Base-by-base conservation (phyloP, 2,329 filamentous ascomycete genomes). In the Pyricularia sp. region DNA sequence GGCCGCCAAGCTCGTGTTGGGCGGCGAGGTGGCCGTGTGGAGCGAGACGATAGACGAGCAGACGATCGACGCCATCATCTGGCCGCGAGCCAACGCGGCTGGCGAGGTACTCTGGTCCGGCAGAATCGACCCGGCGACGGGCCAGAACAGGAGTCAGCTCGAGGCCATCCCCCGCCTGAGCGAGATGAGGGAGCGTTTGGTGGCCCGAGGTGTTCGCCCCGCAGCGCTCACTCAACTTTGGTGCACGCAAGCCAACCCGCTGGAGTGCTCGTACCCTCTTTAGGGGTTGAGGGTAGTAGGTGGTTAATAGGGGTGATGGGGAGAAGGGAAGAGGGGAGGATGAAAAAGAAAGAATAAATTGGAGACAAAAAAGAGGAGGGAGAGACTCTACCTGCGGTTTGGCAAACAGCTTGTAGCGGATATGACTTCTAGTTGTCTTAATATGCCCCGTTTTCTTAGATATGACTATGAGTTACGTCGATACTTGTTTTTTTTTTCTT, bases 101-200 rank as follows among this genome's bases (percentile, higher is more conserved):
- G 91, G 86, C 30, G 93, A 96, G 80, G 88, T 94, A 0, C 83
- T 94, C 65, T 97, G 93, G 93, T 91, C 88, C 59, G 92, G 92
- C 67, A 80, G 84, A 68, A 85, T 85, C 70, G 91, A 94, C 75
- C 55, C 71, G 17, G 84, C 81, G 2, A 77, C 82, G 20, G 91
- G 91, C 1, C 79, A 85, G 75, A 93, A 93, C 78, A 82, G 92
- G 68, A 91, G 87, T 71, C 90, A 92, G 80, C 80, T 91, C 69
- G 86, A 88, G 55, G 91, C 90, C 11, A 85, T 84, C 63, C 90
- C 90, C 14, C 81, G 93, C 66, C 78, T 96, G 75, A 86, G 86
- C 65, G 91, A 93, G 81, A 88, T 92, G 83, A 85, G 92, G 67
- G 92, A 95, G 83, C 82, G 92, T 55, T 81, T 96, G 81, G 85